phyloP scores from a whole-genome alignment of 768 basidiomycete genomes.

The Strobilomyces echinocephalus region DNA sequence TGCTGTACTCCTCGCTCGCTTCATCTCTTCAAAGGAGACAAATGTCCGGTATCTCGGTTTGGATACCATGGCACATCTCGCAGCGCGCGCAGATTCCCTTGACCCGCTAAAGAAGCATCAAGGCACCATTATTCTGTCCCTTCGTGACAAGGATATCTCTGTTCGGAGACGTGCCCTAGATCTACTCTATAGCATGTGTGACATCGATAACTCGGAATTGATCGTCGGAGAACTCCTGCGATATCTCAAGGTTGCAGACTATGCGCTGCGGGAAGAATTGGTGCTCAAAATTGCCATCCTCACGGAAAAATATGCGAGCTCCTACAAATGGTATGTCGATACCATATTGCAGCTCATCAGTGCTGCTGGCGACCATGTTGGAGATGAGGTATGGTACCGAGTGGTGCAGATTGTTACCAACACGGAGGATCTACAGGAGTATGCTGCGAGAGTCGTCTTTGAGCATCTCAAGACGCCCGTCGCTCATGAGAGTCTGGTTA shows the following conservation, averaged over 20 bases:
- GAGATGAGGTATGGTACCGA: conserved; percentile 99
- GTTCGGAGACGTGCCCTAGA: conserved; percentile 92
- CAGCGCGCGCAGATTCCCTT: conserved; percentile 86
- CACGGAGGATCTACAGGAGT: conserved; percentile 94
- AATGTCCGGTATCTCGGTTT: conserved; percentile 97
- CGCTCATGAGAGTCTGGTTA: conserved; percentile 90
- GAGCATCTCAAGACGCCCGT: conserved; percentile 82
- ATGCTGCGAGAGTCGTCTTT: conserved; percentile 89
- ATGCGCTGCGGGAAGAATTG: conserved; percentile 96
- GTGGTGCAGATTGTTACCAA: conserved; percentile 98
- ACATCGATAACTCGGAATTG: conserved; percentile 91
- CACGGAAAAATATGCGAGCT: conserved; percentile 97
- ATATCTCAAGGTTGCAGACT: conserved; percentile 95
- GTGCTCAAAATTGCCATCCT: conserved; percentile 97
- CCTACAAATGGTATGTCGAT: conserved; percentile 99
- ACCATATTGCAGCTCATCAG: conserved; percentile 94
- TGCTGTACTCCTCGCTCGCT: conserved; percentile 86
- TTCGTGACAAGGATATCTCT: conserved; percentile 96
- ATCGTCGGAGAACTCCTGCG: conserved; percentile 94
- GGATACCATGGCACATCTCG: conserved; percentile 97
- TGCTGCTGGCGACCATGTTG: conserved; percentile 96
- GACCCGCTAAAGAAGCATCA: conserved; percentile 94
- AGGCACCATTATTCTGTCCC: conserved; percentile 87
- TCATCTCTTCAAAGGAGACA: conserved; percentile 97
- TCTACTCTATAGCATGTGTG: conserved; percentile 98